Base-by-base conservation (phyloP, 192 early-diverging fungal genomes). In the Rhizoclosmatium globosum region DNA sequence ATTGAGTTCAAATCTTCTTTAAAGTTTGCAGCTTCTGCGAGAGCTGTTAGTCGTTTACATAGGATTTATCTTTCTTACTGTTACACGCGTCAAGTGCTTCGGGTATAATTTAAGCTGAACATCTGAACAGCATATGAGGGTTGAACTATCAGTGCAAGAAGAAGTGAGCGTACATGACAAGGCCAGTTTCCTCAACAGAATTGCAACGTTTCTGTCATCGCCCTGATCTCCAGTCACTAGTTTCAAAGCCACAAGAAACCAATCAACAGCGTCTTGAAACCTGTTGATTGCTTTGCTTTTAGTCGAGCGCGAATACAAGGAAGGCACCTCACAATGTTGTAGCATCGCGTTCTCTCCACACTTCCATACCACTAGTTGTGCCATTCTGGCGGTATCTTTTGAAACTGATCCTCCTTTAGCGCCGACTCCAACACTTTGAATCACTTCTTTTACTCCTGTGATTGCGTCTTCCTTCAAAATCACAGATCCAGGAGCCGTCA, bases 311-410 rank as follows among this genome's bases (percentile, higher is more conserved):
- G n/a, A n/a, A n/a, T n/a, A n/a, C n/a, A n/a, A n/a, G n/a, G n/a
- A n/a, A n/a, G n/a, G n/a, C n/a, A n/a, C n/a, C 23, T 50, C 3
- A 76, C 61, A 53, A 66, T 76, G 74, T 42, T 66, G 31, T 11
- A n/a, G 4, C 74, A 76, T 76, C 39, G 74, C 74, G 13, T 43
- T 66, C 2, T 66, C 64, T 15, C 74, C 74, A 45, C 74, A 48
- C 42, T 66, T 76, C 74, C 74, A 76, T 3, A 76, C 74, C 64
- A 66, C 56, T 64, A 76, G 38, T 41, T 76, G 74, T 3, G 74
- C 74, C 47, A 47, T 47, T 15, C 60, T 13, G 15, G 74, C 61
- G 0, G 62, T 58, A 53, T 76, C 48, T 13, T 47, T 76, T 21
- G 45, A 47, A n/a, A 76, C 74, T 15, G n/a, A 23, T 53, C 64